Base-by-base conservation (phyloP, 2,329 filamentous ascomycete species). In the Aspergillus spinulosporus region DNA sequence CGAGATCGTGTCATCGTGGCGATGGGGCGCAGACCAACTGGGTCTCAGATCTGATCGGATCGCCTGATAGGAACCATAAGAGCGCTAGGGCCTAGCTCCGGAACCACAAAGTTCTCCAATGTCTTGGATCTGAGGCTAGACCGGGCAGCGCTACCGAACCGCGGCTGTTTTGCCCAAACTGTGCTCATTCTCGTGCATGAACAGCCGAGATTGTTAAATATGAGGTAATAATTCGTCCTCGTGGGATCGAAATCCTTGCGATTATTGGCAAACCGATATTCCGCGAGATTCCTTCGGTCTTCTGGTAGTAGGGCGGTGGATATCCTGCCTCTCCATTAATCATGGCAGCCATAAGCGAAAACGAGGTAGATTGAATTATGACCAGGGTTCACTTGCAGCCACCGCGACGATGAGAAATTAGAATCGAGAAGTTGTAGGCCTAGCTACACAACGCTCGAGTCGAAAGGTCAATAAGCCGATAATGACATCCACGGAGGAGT, bases 41-140 rank as follows among this genome's bases (percentile, higher is more conserved):
- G 58, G 44, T 49, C 36, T 47, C 40, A 37, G 53, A 56, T 55
- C 56, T 14, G 55, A 56, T 56, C 54, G 47, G 46, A 54, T 21
- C 8, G 11, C n/a, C 36, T 31, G 36, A 50, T 47, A 50, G 53
- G 55, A 58, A 56, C 58, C 49, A 58, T 57, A 11, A 55, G 58
- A 52, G 40, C 48, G 52, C 44, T 54, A 55, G 56, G 26, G 46
- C 40, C 37, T 42, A 42, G 39, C 40, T 14, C 28, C 52, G 28
- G 14, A 15, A 11, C 37, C 48, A 59, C 31, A 47, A 54, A 52
- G 39, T 40, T 32, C 37, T 44, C 52, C n/a, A 44, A 36, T 21
- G 7, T 15, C 14, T 21, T 21, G 4, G 15, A 39, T 36, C 42
- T 45, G 40, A 55, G 40, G 46, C 47, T 48, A 36, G 32, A 28